Evolutionary conservation across 2,329 filamentous ascomycete genomes (phyloP).

Genomic region (Arachnopeziza araneosa): DNA sequence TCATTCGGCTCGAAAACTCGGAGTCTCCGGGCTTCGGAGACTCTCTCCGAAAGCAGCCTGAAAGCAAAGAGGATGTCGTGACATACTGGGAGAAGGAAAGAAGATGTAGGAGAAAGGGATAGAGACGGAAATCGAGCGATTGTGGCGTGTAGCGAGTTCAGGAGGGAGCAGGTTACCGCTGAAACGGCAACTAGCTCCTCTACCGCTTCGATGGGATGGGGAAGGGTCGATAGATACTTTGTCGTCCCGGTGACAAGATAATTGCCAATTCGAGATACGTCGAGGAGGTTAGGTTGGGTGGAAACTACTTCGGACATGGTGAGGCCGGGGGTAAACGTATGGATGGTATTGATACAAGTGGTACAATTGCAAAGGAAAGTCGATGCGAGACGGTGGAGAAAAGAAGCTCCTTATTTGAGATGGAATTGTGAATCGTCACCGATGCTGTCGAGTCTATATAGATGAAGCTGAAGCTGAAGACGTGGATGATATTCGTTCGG

Average conservation of each 20-base stretch:
- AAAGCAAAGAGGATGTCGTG: slow-evolving; percentile 12
- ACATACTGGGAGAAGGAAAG: slow-evolving; percentile 11
- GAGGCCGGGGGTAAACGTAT: not conserved
- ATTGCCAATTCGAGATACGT: slow-evolving; percentile 1
- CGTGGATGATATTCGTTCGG: no score
- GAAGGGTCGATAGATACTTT: slow-evolving; percentile 14
- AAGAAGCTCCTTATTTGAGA: not conserved
- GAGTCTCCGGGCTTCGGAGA: slow-evolving; percentile 9
- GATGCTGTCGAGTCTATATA: no score
- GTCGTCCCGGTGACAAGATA: slow-evolving; percentile 8
- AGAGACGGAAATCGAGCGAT: slow-evolving; percentile 2
- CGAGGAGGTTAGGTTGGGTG: not conserved
- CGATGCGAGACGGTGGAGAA: not conserved
- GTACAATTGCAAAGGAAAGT: not conserved
- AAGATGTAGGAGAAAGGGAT: not conserved
- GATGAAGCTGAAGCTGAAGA: no score
- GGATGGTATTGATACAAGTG: not conserved
- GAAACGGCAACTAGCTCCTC: slow-evolving; percentile 14
- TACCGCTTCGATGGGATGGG: slow-evolving; percentile 14
- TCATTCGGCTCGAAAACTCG: slow-evolving; percentile 14
- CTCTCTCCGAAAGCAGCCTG: slow-evolving; percentile 1
- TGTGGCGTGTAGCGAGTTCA: slow-evolving; percentile 5
- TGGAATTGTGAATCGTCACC: no score
- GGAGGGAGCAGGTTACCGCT: slow-evolving; percentile 8
- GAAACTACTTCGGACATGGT: not conserved